Evolutionary conservation across 2,329 filamentous ascomycete species (phyloP).

Genomic region (Pseudophaeomoniella oleicola): DNA sequence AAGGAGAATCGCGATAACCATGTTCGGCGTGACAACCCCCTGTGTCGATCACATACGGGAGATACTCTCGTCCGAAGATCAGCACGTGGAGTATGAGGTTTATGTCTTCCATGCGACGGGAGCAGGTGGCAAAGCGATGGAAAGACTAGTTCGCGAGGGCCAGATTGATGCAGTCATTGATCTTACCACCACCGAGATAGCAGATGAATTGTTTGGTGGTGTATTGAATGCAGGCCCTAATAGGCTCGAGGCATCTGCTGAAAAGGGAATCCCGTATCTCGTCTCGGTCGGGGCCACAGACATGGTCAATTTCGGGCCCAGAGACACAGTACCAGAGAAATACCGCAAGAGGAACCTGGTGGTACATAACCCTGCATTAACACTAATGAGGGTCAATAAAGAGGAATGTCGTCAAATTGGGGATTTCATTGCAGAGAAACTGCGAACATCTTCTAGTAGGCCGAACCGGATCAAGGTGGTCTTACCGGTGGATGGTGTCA

Average conservation of each 20-base stretch:
- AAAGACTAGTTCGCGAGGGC: slow-evolving; percentile 42
- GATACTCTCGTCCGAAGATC: slow-evolving; percentile 10
- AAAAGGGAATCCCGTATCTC: slow-evolving; percentile 42
- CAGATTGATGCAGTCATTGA: slow-evolving; percentile 53
- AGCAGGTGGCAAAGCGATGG: slow-evolving; percentile 54
- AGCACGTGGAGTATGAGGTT: slow-evolving; percentile 43
- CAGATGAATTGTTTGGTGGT: slow-evolving; percentile 49
- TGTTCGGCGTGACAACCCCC: slow-evolving; percentile 63
- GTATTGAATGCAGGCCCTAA: slow-evolving; percentile 44
- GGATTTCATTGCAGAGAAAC: slow-evolving; percentile 38
- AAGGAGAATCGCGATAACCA: slow-evolving; percentile 48
- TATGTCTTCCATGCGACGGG: slow-evolving; percentile 59
- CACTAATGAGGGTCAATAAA: slow-evolving; percentile 48
- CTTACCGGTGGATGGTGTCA: slow-evolving; percentile 46
- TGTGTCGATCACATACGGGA: slow-evolving; percentile 41
- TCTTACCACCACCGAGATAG: slow-evolving; percentile 57
- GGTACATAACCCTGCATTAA: slow-evolving; percentile 53
- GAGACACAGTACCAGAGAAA: slow-evolving; percentile 38
- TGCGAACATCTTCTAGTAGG: slow-evolving; percentile 26
- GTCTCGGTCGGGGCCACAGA: slow-evolving; percentile 42
- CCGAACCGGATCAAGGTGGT: slow-evolving; percentile 37
- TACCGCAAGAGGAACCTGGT: slow-evolving; percentile 39
- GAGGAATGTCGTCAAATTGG: slow-evolving; percentile 44
- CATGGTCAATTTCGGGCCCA: slow-evolving; percentile 51
- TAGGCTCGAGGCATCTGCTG: slow-evolving; percentile 43